Conservation (phyloP, 768 basidiomycete species). For the Leccinum boreale region DNA sequence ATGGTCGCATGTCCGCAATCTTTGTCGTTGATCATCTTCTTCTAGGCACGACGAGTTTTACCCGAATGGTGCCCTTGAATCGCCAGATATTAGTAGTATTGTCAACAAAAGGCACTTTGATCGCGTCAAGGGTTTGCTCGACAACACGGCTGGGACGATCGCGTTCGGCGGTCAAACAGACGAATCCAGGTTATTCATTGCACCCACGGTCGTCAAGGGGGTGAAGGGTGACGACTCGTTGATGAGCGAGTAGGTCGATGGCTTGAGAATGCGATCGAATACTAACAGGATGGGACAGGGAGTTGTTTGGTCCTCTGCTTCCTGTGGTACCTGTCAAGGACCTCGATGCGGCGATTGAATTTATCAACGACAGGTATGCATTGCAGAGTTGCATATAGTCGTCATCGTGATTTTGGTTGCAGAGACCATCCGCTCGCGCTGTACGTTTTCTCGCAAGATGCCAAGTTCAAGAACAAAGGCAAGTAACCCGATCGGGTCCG, state of each 20-base stretch:
- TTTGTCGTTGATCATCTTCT: not conserved
- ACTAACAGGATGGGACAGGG: slow-evolving; percentile 40
- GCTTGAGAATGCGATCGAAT: not conserved
- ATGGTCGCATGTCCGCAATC: not conserved
- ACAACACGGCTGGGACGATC: slow-evolving; percentile 64
- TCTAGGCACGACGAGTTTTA: slow-evolving; percentile 33
- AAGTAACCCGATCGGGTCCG: slow-evolving; percentile 14
- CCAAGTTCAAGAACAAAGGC: slow-evolving; percentile 64
- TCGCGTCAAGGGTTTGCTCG: slow-evolving; percentile 59
- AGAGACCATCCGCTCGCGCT: slow-evolving; percentile 75
- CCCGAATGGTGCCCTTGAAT: slow-evolving; percentile 40
- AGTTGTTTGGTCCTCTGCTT: slow-evolving; percentile 82
- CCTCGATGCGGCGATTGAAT: slow-evolving; percentile 68
- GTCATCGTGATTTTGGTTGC: not conserved
- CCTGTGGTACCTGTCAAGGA: slow-evolving; percentile 69
- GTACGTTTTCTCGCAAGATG: slow-evolving; percentile 70
- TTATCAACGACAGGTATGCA: slow-evolving; percentile 59
- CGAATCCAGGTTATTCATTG: slow-evolving; percentile 57
- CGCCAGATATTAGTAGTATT: slow-evolving; percentile 49
- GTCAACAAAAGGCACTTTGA: slow-evolving; percentile 50
- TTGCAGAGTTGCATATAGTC: not conserved
- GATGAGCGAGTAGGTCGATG: slow-evolving; percentile 66
- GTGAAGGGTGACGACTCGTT: slow-evolving; percentile 63
- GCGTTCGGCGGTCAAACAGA: slow-evolving; percentile 64
- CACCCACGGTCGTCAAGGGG: slow-evolving; percentile 69